Conservation (phyloP, 345 rosid species). For the Sonneratia caseolaris region DNA sequence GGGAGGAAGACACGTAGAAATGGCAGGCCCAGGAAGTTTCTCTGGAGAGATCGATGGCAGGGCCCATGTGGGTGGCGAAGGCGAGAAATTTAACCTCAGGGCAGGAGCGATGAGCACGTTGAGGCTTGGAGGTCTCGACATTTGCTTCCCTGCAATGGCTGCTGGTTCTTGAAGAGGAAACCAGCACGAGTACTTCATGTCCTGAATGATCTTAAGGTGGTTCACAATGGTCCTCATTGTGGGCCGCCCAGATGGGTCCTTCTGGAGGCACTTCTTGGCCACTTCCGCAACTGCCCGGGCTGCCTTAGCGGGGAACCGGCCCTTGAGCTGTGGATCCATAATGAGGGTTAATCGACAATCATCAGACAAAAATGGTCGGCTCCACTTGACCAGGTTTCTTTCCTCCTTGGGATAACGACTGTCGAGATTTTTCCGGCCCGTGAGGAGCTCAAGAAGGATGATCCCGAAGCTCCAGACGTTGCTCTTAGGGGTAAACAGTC, state of each 20-base stretch:
- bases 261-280: conserved; percentile 75
- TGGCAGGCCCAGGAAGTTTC: conserved; percentile 27
- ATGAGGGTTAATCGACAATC: conserved; percentile 79
- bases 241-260: conserved; percentile 84
- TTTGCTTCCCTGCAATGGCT: conserved; percentile 41
- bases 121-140: conserved; percentile 83
- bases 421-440: conserved; percentile 81
- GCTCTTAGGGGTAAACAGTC: conserved; percentile 87
- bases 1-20: conserved; percentile 49
- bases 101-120: conserved; percentile 52
- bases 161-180: conserved; percentile 86
- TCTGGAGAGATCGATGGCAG: conserved; percentile 51
- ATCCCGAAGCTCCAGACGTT: conserved; percentile 97
- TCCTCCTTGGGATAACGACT: conserved; percentile 77
- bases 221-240: conserved; percentile 82
- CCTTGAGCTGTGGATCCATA: conserved; percentile 90
- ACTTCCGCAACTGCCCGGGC: conserved; percentile 79
- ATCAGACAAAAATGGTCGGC: conserved; percentile 69
- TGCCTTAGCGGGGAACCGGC: conserved; percentile 74
- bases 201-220: conserved; percentile 69
- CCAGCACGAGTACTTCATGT: conserved; percentile 64
- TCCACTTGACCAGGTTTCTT: conserved; percentile 86
- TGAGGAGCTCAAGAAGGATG: conserved; percentile 78
- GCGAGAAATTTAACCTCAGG: conserved; percentile 54
- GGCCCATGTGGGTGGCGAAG: conserved; percentile 60